Evolutionary conservation across 2,329 filamentous ascomycete genomes (phyloP).

Genomic region (Fusarium setosum): DNA sequence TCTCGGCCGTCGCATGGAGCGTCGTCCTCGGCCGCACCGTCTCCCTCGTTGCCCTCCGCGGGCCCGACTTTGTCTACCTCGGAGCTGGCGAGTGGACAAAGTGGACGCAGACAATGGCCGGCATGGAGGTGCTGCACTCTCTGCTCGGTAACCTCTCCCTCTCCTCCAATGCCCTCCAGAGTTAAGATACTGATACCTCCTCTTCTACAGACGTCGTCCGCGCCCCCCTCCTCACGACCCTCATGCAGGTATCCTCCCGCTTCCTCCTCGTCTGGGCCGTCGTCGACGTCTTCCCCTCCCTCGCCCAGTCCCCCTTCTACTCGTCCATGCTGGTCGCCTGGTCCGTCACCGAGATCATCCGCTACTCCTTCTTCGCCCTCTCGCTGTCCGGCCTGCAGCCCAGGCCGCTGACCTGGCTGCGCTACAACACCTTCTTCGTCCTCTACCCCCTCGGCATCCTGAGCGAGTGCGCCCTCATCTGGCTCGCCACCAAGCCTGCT

Average conservation of each 20-base stretch:
- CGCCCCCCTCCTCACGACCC: conserved; percentile 84
- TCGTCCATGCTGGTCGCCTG: conserved; percentile 86
- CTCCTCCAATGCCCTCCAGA: neutral
- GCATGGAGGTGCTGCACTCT: conserved; percentile 86
- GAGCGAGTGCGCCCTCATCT: conserved; percentile 87
- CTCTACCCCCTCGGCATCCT: conserved; percentile 93
- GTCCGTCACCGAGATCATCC: conserved; percentile 90
- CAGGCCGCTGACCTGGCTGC: conserved; percentile 77
- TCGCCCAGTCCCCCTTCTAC: conserved; percentile 73
- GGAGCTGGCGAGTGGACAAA: conserved; percentile 75
- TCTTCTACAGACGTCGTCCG: conserved; percentile 77
- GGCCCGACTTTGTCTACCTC: conserved; percentile 69
- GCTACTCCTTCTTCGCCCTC: conserved; percentile 91
- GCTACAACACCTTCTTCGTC: conserved; percentile 93
- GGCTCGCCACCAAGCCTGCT: conserved; percentile 73
- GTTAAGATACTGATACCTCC: conserved; percentile 3
- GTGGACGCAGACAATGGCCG: conserved; percentile 85
- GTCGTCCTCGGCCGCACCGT: conserved; percentile 78
- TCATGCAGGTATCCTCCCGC: conserved; percentile 89
- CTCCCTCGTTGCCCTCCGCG: conserved; percentile 62
- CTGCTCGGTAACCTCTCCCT: conserved; percentile 69
- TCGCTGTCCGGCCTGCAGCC: conserved; percentile 74
- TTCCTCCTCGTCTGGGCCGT: conserved; percentile 91
- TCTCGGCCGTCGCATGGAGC: conserved; percentile 82
- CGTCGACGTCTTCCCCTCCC: conserved; percentile 77